Conservation (phyloP, 2,329 filamentous ascomycete genomes). For the Tolypocladium album region DNA sequence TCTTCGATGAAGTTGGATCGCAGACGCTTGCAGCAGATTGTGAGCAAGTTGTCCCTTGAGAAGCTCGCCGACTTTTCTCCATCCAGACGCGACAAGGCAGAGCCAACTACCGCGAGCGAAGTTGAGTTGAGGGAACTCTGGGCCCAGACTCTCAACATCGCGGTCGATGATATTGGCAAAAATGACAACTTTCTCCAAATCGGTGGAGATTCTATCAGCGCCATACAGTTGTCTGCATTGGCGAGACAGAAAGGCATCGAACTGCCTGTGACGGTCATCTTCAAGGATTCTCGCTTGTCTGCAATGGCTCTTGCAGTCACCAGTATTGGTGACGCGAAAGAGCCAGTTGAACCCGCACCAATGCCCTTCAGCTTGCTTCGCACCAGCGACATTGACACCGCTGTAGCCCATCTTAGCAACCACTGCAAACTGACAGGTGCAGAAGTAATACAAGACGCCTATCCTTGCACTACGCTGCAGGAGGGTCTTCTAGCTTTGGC, state of each 20-base stretch:
- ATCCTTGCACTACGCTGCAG: slow-evolving; percentile 26
- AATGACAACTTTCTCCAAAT: slow-evolving; percentile 15
- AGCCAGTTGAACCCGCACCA: background rate
- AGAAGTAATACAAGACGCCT: slow-evolving; percentile 18
- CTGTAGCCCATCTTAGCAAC: background rate
- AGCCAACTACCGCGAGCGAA: slow-evolving; percentile 1
- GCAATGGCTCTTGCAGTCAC: background rate
- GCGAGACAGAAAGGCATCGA: background rate
- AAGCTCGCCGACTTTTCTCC: background rate
- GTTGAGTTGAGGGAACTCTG: slow-evolving; percentile 1
- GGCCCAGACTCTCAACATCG: slow-evolving; percentile 2
- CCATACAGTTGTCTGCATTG: slow-evolving; percentile 7
- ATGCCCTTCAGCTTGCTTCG: background rate
- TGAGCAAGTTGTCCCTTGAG: background rate
- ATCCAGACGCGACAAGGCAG: background rate
- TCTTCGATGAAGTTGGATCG: slow-evolving; percentile 8
- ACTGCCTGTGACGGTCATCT: slow-evolving; percentile 10
- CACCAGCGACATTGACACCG: background rate
- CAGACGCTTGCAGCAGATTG: slow-evolving; percentile 1
- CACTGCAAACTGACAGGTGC: background rate
- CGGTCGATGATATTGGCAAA: slow-evolving; percentile 15
- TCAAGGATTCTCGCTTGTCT: slow-evolving; percentile 2
- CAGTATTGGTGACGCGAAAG: slow-evolving; percentile 4
- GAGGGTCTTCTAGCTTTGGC: slow-evolving; percentile 25
- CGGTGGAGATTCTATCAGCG: slow-evolving; percentile 15